Conservation (phyloP, 768 basidiomycete species). For the Trametes meyenii region DNA sequence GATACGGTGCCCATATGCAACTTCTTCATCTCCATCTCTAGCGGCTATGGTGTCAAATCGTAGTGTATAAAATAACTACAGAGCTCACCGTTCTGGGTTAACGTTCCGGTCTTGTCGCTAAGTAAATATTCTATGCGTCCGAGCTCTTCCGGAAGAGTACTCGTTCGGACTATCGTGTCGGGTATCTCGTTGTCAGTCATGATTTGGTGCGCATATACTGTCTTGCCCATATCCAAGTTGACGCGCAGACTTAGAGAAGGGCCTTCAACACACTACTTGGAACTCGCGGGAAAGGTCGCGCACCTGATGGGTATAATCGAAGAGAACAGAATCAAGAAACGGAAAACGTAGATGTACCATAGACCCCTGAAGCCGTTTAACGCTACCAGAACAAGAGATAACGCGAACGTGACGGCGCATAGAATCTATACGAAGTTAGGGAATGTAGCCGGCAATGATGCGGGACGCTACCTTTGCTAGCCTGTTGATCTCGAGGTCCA, state of each 20-base stretch:
- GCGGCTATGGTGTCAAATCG: not conserved
- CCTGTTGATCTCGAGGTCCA: slow-evolving; percentile 94
- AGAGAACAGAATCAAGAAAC: slow-evolving; percentile 97
- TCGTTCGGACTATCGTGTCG: slow-evolving; percentile 94
- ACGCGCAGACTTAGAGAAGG: slow-evolving; percentile 79
- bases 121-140: slow-evolving; percentile 94
- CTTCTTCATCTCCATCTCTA: slow-evolving; percentile 99
- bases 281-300: slow-evolving; percentile 29
- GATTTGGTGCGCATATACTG: slow-evolving; percentile 94
- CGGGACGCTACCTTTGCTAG: slow-evolving; percentile 76
- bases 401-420: slow-evolving; percentile 89
- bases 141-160: slow-evolving; percentile 94
- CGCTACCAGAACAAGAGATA: slow-evolving; percentile 91
- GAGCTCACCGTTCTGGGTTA: slow-evolving; percentile 90
- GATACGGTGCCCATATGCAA: slow-evolving; percentile 99
- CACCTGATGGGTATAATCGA: slow-evolving; percentile 99
- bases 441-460: not conserved
- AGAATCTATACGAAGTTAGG: slow-evolving; percentile 63
- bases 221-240: slow-evolving; percentile 99
- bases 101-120: slow-evolving; percentile 97
- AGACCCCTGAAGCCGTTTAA: slow-evolving; percentile 93
- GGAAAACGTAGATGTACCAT: slow-evolving; percentile 96
- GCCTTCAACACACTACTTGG: not conserved
- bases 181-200: slow-evolving; percentile 94
- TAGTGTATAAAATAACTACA: not conserved